Conservation (phyloP, 2,329 filamentous ascomycete species). For the Penicillium occitanis region DNA sequence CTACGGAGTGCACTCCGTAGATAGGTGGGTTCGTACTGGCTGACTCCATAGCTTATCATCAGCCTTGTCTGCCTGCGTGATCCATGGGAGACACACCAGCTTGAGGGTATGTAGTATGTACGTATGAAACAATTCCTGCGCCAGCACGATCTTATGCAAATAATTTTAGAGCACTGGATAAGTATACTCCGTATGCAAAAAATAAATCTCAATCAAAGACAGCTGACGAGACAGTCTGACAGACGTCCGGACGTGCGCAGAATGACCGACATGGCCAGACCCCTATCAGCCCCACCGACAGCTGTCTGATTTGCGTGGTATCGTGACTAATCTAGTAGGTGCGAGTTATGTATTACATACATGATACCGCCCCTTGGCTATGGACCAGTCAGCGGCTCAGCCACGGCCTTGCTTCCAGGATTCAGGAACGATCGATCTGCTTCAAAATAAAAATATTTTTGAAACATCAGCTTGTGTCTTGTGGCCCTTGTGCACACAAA, state of each 20-base stretch:
- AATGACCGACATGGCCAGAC: constrained; percentile 14
- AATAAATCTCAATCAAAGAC: background rate
- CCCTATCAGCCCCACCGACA: constrained; percentile 17
- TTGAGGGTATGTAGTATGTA: background rate
- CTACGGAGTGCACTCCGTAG: too few relatives aligned
- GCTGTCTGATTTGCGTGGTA: constrained; percentile 15
- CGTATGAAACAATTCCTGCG: background rate
- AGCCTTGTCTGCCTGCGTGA: background rate
- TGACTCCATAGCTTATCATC: constrained; percentile 5
- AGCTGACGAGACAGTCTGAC: background rate
- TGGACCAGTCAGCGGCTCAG: background rate
- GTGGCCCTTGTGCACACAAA: too few relatives aligned
- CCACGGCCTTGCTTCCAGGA: background rate
- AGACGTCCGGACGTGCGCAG: background rate
- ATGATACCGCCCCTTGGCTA: background rate
- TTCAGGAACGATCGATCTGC: constrained; percentile 7
- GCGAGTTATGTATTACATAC: background rate
- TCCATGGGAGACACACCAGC: background rate
- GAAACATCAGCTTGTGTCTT: background rate
- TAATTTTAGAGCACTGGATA: background rate
- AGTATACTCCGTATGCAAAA: background rate
- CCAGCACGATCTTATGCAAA: background rate
- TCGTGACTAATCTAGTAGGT: background rate
- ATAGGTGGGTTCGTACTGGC: background rate
- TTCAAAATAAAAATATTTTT: background rate